A percentile compares a stretch with the other conserved stretches of the same genome.
Conservation (phyloP, 1,284 basidiomycete species). For the Heterobasidion parviporum region DNA sequence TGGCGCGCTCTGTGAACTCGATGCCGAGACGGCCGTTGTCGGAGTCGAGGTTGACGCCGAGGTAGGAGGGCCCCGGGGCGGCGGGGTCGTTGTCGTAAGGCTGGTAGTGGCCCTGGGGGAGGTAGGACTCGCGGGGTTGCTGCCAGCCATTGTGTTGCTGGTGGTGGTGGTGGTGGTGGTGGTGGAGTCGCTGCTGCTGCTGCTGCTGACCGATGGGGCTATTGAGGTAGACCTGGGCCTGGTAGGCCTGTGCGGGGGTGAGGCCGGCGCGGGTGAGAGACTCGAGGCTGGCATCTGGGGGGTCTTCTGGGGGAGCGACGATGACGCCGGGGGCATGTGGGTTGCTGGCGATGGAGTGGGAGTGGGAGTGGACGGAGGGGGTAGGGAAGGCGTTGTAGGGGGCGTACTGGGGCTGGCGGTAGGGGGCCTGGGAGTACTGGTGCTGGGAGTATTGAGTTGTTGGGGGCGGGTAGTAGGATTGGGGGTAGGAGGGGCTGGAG, state of each 20-base stretch:
- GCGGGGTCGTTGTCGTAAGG: slow-evolving; percentile 13
- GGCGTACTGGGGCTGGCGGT: slow-evolving; percentile 20
- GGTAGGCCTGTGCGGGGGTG: slow-evolving; percentile 73
- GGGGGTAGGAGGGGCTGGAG: slow-evolving; percentile 11
- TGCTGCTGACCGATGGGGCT: slow-evolving; percentile 21
- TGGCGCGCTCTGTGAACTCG: slow-evolving; percentile 39
- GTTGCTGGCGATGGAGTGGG: slow-evolving; percentile 7
- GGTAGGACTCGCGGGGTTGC: slow-evolving; percentile 11
- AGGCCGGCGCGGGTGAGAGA: slow-evolving; percentile 43
- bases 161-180: neutral
- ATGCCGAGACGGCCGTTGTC: slow-evolving; percentile 44
- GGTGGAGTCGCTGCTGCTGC: neutral
- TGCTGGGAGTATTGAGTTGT: slow-evolving; percentile 8
- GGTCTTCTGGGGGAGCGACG: slow-evolving; percentile 42
- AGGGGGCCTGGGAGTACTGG: slow-evolving; percentile 16
- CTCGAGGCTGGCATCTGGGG: slow-evolving; percentile 42
- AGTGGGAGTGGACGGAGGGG: slow-evolving; percentile 18
- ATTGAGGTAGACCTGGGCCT: slow-evolving; percentile 58
- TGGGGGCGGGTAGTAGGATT: slow-evolving; percentile 17
- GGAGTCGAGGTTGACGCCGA: slow-evolving; percentile 46
- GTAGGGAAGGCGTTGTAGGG: slow-evolving; percentile 14
- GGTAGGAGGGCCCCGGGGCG: slow-evolving; percentile 25
- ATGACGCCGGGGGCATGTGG: slow-evolving; percentile 24
- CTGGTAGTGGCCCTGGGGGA: slow-evolving; percentile 7
- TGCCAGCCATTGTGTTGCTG: slow-evolving; percentile 6